Evolutionary conservation across 2,329 filamentous ascomycete genomes (phyloP), one percentile per base, ranked within the genome.

Genomic region (Allantophomopsis lycopodina): DNA sequence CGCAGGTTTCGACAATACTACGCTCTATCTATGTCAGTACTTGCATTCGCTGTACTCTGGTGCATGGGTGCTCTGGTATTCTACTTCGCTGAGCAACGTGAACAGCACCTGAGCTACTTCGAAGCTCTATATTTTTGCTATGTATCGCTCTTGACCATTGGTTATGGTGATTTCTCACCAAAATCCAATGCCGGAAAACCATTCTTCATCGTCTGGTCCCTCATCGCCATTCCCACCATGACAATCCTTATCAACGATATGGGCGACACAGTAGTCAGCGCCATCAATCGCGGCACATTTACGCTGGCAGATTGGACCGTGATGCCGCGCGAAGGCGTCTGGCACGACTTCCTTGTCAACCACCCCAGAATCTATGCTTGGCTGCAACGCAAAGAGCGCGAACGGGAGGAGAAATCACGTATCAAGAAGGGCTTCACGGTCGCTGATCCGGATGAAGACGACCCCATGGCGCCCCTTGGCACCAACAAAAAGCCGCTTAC

Each of bases 151-250:
- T 54, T 83, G 8, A 83, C 79, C 0, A 78, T 83, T 35, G 79
- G 79, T 2, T 83, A 83, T 47, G 79, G 79, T 6, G 79, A 83
- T 48, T 60, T 79, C 15, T 66, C 69, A 7, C 79, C 79, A 0
- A 68, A 69, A 44, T 73, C 68, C 6, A 82, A 82, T 48, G 66
- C 74, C 1, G 77, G 76, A 4, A 70, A 79, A 36, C 73, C 76
- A 0, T 80, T 83, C 52, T 84, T 84, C 51, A 69, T 84, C 5
- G 64, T 83, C 17, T 84, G 79, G 79, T 76, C 69, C 18, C 58
- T 83, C 3, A 64, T 83, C 32, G 78, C 79, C 3, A 69, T 83
- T 1, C 79, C 79, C 0, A 79, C 75, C 2, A 80, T 83, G 70
- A 83, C 79, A 0, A 76, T 81, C 28, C 62, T 84, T 0, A 66